Conservation (phyloP, 192 early-diverging fungal genomes). For the Geranomyces michiganensis region DNA sequence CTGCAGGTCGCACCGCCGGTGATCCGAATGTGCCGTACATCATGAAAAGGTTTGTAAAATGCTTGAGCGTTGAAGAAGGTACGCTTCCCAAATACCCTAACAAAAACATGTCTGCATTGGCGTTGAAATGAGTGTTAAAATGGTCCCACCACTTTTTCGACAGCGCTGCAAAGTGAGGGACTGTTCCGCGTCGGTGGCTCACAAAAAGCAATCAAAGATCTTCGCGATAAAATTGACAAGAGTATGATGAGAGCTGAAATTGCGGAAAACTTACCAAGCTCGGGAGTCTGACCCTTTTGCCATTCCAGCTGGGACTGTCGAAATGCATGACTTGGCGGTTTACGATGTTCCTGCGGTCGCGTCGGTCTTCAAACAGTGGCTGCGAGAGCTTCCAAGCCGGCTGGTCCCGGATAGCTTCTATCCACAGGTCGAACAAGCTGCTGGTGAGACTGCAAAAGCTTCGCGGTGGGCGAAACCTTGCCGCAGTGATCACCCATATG, state of each 20-base stretch:
- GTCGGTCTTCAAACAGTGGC: constrained; percentile 48
- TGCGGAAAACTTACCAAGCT: too few species aligned
- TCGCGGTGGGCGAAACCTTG: not conserved
- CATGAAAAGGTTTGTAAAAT: constrained; percentile 43
- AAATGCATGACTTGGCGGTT: constrained; percentile 30
- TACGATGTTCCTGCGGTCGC: constrained; percentile 42
- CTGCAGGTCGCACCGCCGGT: not conserved
- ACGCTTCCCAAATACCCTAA: not conserved
- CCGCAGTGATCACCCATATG: not conserved
- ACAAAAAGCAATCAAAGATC: constrained; percentile 35
- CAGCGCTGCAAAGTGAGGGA: constrained; percentile 46
- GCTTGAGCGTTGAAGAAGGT: constrained; percentile 37
- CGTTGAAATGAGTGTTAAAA: too few species aligned
- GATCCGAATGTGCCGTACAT: constrained; percentile 37
- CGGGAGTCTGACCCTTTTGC: constrained; percentile 9
- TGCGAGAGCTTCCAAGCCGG: constrained; percentile 48
- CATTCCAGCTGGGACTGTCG: constrained; percentile 27
- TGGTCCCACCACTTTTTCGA: too few species aligned
- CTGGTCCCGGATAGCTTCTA: constrained; percentile 43
- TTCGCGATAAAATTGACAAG: constrained; percentile 43
- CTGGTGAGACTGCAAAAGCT: constrained; percentile 18
- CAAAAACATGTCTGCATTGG: not conserved
- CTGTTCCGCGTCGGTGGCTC: constrained; percentile 46
- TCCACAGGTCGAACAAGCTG: constrained; percentile 29
- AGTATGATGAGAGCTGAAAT: constrained; percentile 10